Percentiles rank a stretch among this genome's conserved stretches.
These are phyloP conservation scores for Penicillium sp. DNA, from an alignment of 2,329 filamentous ascomycete genomes.

Conservation along the genomic window DNA sequence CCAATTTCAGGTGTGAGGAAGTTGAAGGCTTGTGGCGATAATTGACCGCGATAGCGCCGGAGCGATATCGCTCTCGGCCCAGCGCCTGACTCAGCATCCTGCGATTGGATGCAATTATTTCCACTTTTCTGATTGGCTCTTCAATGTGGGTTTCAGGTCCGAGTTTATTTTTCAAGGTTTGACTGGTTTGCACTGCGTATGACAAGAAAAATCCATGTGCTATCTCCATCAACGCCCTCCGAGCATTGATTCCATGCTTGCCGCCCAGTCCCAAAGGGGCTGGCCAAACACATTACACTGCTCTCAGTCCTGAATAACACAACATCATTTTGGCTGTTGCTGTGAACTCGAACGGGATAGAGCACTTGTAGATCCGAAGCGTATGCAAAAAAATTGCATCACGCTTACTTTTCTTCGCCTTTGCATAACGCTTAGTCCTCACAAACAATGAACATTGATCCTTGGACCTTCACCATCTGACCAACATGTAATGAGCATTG, in stretches of 20 bases:
- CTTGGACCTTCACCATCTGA: too few relatives aligned
- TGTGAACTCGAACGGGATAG: conserved; percentile 36
- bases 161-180: background rate
- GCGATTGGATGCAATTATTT: background rate
- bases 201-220: too few relatives aligned
- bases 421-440: too few relatives aligned
- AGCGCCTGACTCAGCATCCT: conserved; percentile 18
- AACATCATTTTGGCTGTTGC: too few relatives aligned
- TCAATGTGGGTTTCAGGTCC: background rate
- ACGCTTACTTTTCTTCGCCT: too few relatives aligned
- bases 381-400: too few relatives aligned
- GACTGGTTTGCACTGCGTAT: conserved; percentile 13
- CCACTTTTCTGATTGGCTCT: conserved; percentile 11
- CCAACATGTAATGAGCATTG: too few relatives aligned
- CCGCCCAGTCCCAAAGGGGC: too few relatives aligned
- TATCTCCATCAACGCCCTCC: too few relatives aligned
- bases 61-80: conserved; percentile 35
- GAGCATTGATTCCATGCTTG: too few relatives aligned
- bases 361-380: conserved; percentile 17
- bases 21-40: conserved; percentile 23
- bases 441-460: too few relatives aligned
- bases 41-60: conserved; percentile 23
- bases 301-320: conserved; percentile 25
- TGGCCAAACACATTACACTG: conserved; percentile 51
- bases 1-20: conserved; percentile 20